These are phyloP conservation scores for Chlamydomonas eustigma DNA, from an alignment of 139 green algal genomes.

Conservation along the genomic window DNA sequence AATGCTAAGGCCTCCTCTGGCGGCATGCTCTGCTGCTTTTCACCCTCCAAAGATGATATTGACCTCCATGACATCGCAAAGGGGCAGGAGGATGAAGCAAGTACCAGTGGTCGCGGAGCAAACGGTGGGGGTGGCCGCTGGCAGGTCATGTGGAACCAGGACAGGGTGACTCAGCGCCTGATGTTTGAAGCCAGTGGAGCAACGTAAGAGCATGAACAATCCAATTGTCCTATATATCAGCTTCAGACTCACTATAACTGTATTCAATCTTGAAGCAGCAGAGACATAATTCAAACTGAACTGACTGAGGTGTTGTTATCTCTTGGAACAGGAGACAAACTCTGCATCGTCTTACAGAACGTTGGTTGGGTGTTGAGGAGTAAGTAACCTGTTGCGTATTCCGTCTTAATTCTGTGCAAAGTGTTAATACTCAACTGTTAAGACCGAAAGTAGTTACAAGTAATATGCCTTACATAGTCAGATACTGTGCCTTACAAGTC, in stretches of 20 bases:
- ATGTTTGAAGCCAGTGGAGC: constrained; percentile 22
- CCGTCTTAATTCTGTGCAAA: too few species aligned
- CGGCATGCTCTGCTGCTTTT: background rate
- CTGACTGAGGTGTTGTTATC: background rate
- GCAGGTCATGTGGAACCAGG: constrained; percentile 31
- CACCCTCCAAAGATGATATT: constrained; percentile 6
- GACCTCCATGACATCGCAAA: background rate
- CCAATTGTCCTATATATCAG: too few species aligned
- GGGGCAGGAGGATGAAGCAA: background rate
- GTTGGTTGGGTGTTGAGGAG: constrained; percentile 25
- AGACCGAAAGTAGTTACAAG: too few species aligned
- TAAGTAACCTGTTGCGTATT: background rate
- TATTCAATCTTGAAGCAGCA: too few species aligned
- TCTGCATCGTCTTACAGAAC: constrained; percentile 28
- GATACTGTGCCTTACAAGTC: too few species aligned
- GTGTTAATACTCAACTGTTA: too few species aligned
- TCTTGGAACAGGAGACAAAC: constrained; percentile 13
- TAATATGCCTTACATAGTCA: too few species aligned
- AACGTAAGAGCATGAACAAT: constrained; percentile 15
- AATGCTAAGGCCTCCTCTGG: background rate
- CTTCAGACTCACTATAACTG: too few species aligned
- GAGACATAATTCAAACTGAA: too few species aligned
- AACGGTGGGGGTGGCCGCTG: constrained; percentile 17
- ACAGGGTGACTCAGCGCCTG: constrained; percentile 19
- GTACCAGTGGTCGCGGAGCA: constrained; percentile 4